Percentiles rank a stretch among this genome's conserved stretches.
Conservation (phyloP, 225 moss, liverwort and hornwort genomes). For the Pseudisothecium myosuroides region DNA sequence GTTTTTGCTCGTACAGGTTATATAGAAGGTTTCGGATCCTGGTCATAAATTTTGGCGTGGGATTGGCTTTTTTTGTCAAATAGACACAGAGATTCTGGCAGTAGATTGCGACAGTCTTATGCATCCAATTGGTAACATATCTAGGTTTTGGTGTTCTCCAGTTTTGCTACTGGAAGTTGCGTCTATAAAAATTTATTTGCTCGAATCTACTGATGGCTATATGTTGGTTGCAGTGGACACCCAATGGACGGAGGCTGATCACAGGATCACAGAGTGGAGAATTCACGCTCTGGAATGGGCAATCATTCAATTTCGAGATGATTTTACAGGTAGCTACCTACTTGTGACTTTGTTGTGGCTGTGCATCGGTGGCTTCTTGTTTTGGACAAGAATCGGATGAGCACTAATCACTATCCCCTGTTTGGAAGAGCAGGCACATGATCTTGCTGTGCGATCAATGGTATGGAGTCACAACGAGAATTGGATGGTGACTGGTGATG, state of each 20-base stretch:
- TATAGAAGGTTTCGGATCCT: neutral
- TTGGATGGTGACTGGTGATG: conserved; percentile 99
- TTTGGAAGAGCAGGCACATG: conserved; percentile 71
- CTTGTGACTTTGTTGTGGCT: neutral
- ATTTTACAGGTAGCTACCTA: conserved; percentile 61
- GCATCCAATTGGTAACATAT: neutral
- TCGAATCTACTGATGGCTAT: neutral
- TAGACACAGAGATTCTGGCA: neutral
- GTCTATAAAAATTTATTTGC: neutral
- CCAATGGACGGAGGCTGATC: conserved; percentile 89
- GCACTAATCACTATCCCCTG: neutral
- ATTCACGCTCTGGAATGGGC: conserved; percentile 98
- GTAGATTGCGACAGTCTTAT: neutral
- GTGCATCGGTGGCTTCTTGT: neutral
- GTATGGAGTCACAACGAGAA: conserved; percentile 99
- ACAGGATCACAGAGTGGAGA: conserved; percentile 99
- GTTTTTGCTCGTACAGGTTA: neutral
- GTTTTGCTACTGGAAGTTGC: neutral
- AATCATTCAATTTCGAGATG: conserved; percentile 99
- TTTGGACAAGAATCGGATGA: neutral
- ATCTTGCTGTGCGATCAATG: conserved; percentile 97
- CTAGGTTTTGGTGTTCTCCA: neutral
- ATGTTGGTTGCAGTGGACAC: conserved; percentile 74
- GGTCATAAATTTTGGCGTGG: neutral
- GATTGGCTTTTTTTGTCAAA: neutral